Percentiles rank a stretch among this genome's conserved stretches.
Conservation (phyloP, 345 rosid genomes). For the Eutrema japonicum region DNA sequence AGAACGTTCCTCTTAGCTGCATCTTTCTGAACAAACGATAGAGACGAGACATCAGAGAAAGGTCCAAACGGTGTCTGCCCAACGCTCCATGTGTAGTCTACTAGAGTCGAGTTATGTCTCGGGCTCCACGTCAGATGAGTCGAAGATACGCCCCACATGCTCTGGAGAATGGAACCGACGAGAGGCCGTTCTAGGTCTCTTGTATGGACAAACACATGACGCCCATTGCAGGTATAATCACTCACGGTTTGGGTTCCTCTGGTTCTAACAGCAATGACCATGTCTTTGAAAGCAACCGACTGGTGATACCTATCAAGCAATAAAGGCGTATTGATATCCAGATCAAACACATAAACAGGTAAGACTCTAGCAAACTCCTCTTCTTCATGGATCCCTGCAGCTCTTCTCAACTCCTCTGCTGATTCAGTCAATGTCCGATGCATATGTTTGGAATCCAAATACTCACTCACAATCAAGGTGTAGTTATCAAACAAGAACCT, state of each 20-base stretch:
- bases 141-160: constrained; percentile 99
- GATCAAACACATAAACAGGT: constrained; percentile 95
- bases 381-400: constrained; percentile 73
- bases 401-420: constrained; percentile 76
- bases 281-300: constrained; percentile 84
- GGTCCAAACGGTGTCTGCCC: constrained; percentile 99
- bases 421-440: constrained; percentile 82
- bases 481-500: constrained; percentile 97
- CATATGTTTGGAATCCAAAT: constrained; percentile 91
- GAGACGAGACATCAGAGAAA: constrained; percentile 74
- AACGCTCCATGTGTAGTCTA: constrained; percentile 97
- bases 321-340: constrained; percentile 64
- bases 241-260: constrained; percentile 83
- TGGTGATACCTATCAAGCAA: constrained; percentile 92
- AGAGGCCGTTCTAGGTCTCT: constrained; percentile 86
- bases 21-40: constrained; percentile 93
- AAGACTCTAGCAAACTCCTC: constrained; percentile 76
- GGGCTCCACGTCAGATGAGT: constrained; percentile 93
- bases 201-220: constrained; percentile 80
- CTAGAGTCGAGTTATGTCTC: constrained; percentile 72
- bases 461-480: constrained; percentile 94
- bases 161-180: constrained; percentile 91
- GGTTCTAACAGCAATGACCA: constrained; percentile 96
- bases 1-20: constrained; percentile 87
- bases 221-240: constrained; percentile 93